Percentiles rank a stretch among this genome's conserved stretches.
Conservation (phyloP, 331 rosid genomes). For the Phaseolus coccineus region DNA sequence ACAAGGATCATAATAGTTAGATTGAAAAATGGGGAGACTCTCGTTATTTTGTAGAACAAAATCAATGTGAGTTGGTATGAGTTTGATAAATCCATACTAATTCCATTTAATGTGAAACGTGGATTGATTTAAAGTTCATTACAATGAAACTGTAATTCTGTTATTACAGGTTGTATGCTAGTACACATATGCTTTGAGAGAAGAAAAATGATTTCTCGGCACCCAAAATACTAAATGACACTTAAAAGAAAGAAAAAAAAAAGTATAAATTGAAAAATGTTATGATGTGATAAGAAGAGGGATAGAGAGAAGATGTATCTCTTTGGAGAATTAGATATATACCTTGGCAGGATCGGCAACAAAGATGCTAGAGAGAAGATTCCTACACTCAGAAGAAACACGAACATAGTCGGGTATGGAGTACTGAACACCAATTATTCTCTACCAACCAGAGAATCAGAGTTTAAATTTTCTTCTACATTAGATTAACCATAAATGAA, state of each 20-base stretch:
- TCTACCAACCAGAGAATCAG: conserved; percentile 59
- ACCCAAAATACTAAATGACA: too few relatives aligned
- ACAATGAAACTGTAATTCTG: not conserved
- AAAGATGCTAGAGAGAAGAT: conserved; percentile 78
- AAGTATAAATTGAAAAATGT: too few relatives aligned
- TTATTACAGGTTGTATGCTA: not conserved
- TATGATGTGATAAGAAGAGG: too few relatives aligned
- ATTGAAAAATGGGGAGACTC: not conserved
- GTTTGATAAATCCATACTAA: not conserved
- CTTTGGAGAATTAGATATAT: not conserved
- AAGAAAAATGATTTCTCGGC: too few relatives aligned
- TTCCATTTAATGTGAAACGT: conserved; percentile 28
- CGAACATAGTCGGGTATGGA: conserved; percentile 93
- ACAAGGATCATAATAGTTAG: conserved; percentile 36
- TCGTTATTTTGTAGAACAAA: conserved; percentile 9
- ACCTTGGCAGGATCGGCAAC: conserved; percentile 94
- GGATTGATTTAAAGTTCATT: conserved; percentile 4
- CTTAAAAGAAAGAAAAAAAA: too few relatives aligned
- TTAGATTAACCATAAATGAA: conserved; percentile 1
- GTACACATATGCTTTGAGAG: not conserved
- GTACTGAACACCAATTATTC: conserved; percentile 82
- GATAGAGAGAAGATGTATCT: too few relatives aligned
- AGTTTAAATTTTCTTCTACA: conserved; percentile 23
- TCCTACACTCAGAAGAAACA: conserved; percentile 83
- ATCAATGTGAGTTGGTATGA: conserved; percentile 4